Percentiles rank a stretch among this genome's conserved stretches.
phyloP scores from a whole-genome alignment of 495 filamentous ascomycete species.

The Parmelia sp. region DNA sequence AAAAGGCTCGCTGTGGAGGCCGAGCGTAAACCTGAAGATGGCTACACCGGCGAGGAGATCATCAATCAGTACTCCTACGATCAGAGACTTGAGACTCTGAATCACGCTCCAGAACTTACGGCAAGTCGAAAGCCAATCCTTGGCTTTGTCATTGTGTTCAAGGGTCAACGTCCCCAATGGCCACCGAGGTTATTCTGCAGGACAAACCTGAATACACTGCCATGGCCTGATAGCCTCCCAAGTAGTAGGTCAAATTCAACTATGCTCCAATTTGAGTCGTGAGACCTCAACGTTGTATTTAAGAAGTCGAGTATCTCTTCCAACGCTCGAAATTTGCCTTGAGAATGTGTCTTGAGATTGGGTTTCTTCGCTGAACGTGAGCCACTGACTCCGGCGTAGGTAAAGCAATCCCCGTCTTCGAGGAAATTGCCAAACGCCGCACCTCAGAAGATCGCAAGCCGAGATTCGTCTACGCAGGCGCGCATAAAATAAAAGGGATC shows the following conservation, averaged over 20 bases:
- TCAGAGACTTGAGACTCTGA: not conserved
- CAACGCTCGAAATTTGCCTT: not conserved
- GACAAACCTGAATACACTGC: not conserved
- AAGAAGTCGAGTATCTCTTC: not conserved
- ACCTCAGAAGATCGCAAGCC: not conserved
- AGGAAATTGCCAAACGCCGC: not conserved
- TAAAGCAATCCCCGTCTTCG: not conserved
- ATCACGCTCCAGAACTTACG: not conserved
- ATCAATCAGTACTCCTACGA: not conserved
- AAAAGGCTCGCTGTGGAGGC: not conserved
- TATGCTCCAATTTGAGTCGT: not conserved
- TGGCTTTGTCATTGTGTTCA: not conserved
- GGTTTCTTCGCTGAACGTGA: not conserved
- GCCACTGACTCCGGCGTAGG: not conserved
- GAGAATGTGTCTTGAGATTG: too few species aligned
- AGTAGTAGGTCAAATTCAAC: not conserved
- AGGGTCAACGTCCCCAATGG: not conserved
- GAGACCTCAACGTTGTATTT: not conserved
- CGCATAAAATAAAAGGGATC: not conserved
- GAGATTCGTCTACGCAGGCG: slow-evolving; percentile 2
- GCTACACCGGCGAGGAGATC: not conserved
- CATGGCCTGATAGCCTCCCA: not conserved
- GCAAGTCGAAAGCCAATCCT: not conserved
- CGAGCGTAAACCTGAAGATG: slow-evolving; percentile 1
- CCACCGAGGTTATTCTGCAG: not conserved